A percentile compares a stretch with the other conserved stretches of the same genome.
Conservation (phyloP, 495 filamentous ascomycete species). For the Aspergillus indologenus region DNA sequence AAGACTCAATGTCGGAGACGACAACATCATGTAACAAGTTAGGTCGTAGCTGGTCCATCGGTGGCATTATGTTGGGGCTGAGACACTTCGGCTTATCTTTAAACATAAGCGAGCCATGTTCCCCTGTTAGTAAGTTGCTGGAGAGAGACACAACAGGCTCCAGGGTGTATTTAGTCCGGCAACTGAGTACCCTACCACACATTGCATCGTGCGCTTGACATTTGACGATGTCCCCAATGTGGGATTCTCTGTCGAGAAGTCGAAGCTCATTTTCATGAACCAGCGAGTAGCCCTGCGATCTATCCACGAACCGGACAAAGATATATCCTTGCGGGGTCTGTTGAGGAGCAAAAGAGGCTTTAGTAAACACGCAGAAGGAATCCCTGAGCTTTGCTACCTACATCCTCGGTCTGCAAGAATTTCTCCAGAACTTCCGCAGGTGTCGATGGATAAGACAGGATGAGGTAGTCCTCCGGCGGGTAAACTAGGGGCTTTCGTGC, state of each 20-base stretch:
- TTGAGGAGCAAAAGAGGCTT: neutral
- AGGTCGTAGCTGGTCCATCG: conserved; percentile 1
- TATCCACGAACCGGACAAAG: conserved; percentile 28
- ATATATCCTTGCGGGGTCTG: conserved; percentile 41
- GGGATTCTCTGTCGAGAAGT: conserved; percentile 39
- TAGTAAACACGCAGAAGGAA: neutral
- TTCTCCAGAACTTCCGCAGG: conserved; percentile 22
- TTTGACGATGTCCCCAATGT: conserved; percentile 45
- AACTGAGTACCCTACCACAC: conserved; percentile 41
- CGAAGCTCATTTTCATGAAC: conserved; percentile 42
- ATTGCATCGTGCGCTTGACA: conserved; percentile 33
- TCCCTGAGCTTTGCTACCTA: conserved; percentile 12
- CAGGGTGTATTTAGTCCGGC: conserved; percentile 31
- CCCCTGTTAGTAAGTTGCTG: conserved; percentile 18
- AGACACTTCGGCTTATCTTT: conserved; percentile 14
- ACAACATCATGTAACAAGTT: conserved; percentile 15
- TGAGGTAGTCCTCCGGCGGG: conserved; percentile 12
- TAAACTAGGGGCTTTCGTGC: conserved; percentile 18
- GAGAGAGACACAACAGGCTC: conserved; percentile 30
- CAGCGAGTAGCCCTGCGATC: conserved; percentile 27
- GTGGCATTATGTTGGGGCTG: neutral
- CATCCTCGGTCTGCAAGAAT: conserved; percentile 31
- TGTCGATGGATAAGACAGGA: conserved; percentile 14
- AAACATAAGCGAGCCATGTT: conserved; percentile 22
- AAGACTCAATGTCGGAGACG: conserved; percentile 13